Evolutionary conservation across 1,284 basidiomycete species (phyloP).

Genomic region (Trametes hirsuta): DNA sequence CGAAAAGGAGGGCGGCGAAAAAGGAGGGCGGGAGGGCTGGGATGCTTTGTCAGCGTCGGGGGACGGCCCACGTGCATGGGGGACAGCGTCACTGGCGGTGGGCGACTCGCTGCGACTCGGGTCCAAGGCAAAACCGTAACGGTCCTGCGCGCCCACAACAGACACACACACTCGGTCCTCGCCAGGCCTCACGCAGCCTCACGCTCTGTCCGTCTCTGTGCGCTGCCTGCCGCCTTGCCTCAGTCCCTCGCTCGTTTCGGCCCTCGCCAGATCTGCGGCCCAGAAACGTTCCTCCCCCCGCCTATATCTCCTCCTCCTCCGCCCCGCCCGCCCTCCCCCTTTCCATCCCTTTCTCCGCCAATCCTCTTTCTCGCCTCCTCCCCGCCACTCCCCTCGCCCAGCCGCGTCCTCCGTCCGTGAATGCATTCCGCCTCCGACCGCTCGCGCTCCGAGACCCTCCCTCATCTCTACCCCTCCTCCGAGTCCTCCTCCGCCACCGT

Average conservation of each 20-base stretch:
- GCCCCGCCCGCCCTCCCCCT: conserved; percentile 5
- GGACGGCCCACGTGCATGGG: conserved; percentile 21
- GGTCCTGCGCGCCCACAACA: too few species aligned
- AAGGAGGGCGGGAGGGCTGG: neutral
- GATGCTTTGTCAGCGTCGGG: conserved; percentile 23
- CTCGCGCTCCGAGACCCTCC: conserved; percentile 31
- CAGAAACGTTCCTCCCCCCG: conserved; percentile 24
- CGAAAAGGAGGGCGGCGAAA: neutral
- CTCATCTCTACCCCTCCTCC: conserved; percentile 29
- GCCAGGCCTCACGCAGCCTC: too few species aligned
- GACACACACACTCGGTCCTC: too few species aligned
- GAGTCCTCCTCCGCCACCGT: conserved; percentile 28
- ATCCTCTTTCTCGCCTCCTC: conserved; percentile 8
- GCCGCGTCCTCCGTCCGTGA: conserved; percentile 29
- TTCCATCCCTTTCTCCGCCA: conserved; percentile 14
- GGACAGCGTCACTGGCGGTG: conserved; percentile 24
- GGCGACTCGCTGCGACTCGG: neutral
- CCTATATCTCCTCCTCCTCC: conserved; percentile 12
- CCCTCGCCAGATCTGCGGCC: conserved; percentile 19
- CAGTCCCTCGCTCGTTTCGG: neutral
- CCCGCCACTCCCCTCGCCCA: conserved; percentile 19
- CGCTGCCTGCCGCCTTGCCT: conserved; percentile 5
- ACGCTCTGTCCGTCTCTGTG: too few species aligned
- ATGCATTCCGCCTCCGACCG: conserved; percentile 35
- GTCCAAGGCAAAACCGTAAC: conserved; percentile 12